A percentile compares a stretch with the other conserved stretches of the same genome.
Conservation (phyloP, 2,329 filamentous ascomycete species). For the Colletotrichum salicis region DNA sequence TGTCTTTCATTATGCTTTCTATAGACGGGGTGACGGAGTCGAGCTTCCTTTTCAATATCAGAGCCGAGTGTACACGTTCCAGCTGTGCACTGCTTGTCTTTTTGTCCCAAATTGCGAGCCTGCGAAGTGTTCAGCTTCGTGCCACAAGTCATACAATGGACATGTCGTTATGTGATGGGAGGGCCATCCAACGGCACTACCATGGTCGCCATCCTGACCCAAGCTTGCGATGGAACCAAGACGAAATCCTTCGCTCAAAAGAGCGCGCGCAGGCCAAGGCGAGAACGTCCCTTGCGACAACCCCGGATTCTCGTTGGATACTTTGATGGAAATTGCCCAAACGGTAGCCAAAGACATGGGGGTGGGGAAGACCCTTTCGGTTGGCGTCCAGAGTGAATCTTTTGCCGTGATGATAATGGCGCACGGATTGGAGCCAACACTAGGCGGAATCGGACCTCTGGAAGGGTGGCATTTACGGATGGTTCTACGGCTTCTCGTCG, state of each 20-base stretch:
- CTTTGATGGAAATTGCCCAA: not conserved
- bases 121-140: not conserved
- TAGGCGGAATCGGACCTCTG: not conserved
- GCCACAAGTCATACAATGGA: not conserved
- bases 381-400: not conserved
- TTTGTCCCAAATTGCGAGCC: no score
- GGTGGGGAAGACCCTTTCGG: not conserved
- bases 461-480: not conserved
- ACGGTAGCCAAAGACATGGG: slow-evolving; percentile 6
- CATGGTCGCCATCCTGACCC: not conserved
- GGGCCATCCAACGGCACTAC: not conserved
- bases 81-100: no score
- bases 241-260: not conserved
- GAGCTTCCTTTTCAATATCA: slow-evolving; percentile 1
- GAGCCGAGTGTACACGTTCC: not conserved
- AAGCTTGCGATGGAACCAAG: not conserved
- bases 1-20: not conserved
- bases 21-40: not conserved
- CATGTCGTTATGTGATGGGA: not conserved
- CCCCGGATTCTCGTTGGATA: slow-evolving; percentile 11
- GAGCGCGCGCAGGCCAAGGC: not conserved
- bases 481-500: not conserved
- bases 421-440: not conserved
- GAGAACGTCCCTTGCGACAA: not conserved
- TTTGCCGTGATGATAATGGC: not conserved